phyloP scores from a whole-genome alignment of 2,329 filamentous ascomycete genomes.

The Hymenoscyphus albidus region DNA sequence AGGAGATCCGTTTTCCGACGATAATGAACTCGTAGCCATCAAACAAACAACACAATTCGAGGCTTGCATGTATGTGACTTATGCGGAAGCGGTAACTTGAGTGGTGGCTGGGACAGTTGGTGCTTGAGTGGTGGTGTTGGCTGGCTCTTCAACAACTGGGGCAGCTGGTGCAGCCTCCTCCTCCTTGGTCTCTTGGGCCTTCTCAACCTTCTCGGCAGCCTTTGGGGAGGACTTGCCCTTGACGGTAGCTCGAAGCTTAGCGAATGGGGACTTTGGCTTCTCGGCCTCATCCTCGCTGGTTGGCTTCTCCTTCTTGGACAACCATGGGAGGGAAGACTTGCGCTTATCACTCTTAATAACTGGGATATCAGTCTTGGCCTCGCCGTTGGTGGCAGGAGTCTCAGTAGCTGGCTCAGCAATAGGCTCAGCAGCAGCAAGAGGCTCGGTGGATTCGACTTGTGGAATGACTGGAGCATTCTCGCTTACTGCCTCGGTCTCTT shows the following conservation, averaged over 20 bases:
- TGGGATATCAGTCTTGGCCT: conserved; percentile 39
- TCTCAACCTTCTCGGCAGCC: conserved; percentile 42
- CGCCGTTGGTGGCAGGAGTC: conserved; percentile 38
- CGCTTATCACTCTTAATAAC: conserved; percentile 52
- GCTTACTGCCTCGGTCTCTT: conserved; percentile 29
- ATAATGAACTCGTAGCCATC: conserved; percentile 31
- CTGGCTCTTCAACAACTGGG: conserved; percentile 28
- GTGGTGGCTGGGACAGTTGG: conserved; percentile 26
- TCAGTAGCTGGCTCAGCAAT: conserved; percentile 22
- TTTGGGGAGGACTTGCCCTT: conserved; percentile 36
- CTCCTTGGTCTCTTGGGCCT: conserved; percentile 40
- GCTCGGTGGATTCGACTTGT: conserved; percentile 32
- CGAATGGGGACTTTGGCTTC: conserved; percentile 35
- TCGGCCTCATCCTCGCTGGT: conserved; percentile 39
- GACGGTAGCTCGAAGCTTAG: conserved; percentile 36
- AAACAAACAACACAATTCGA: conserved; percentile 14
- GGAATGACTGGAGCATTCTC: conserved; percentile 37
- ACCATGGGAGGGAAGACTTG: conserved; percentile 55
- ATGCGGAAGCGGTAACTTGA: conserved; percentile 25
- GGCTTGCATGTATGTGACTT: conserved; percentile 7
- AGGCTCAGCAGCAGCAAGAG: conserved; percentile 22
- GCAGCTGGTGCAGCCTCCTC: conserved; percentile 32
- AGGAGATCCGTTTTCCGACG: conserved; percentile 36
- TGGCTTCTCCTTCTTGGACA: conserved; percentile 57
- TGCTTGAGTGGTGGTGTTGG: conserved; percentile 19